phyloP scores from a whole-genome alignment of 1,139 yeast species.

The Sugiyamaella sp. region DNA sequence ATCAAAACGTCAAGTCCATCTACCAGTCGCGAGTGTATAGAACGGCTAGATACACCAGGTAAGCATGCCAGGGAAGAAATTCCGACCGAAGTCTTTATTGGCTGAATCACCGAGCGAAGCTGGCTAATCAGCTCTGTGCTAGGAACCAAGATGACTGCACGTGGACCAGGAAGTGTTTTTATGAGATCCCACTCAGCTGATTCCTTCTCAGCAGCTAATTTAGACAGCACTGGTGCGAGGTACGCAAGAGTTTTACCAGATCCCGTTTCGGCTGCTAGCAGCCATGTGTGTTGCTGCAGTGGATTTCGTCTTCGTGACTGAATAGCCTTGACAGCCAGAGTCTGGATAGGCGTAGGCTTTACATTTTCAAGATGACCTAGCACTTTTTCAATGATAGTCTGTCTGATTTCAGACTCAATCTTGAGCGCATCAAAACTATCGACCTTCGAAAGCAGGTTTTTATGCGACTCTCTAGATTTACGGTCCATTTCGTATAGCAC shows the following conservation, averaged over 20 bases:
- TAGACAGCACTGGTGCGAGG: slow-evolving; percentile 71
- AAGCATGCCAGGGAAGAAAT: slow-evolving; percentile 1
- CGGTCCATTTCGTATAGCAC: slow-evolving; percentile 40
- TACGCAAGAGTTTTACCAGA: slow-evolving; percentile 96
- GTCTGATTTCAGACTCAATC: slow-evolving; percentile 67
- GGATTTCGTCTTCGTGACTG: slow-evolving; percentile 40
- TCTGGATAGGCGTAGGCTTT: slow-evolving; percentile 67
- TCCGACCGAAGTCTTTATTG: not conserved
- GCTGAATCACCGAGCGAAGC: slow-evolving; percentile 57
- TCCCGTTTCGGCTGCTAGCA: slow-evolving; percentile 95
- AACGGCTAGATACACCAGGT: not conserved
- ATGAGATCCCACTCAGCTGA: slow-evolving; percentile 33
- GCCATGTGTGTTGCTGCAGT: slow-evolving; percentile 59
- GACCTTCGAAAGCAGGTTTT: slow-evolving; percentile 52
- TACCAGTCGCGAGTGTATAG: slow-evolving; percentile 1
- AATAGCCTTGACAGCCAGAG: slow-evolving; percentile 57
- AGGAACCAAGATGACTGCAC: slow-evolving; percentile 78
- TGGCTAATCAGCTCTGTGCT: slow-evolving; percentile 89
- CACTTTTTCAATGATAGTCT: slow-evolving; percentile 51
- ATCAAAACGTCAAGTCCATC: slow-evolving; percentile 74
- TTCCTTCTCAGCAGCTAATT: slow-evolving; percentile 53
- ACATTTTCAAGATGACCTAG: slow-evolving; percentile 27
- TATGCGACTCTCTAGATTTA: slow-evolving; percentile 40
- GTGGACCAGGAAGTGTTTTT: slow-evolving; percentile 45
- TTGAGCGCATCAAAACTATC: slow-evolving; percentile 64